A percentile compares a stretch with the other conserved stretches of the same genome.
phyloP scores from a whole-genome alignment of 768 basidiomycete species.

The Paxillus involutus region DNA sequence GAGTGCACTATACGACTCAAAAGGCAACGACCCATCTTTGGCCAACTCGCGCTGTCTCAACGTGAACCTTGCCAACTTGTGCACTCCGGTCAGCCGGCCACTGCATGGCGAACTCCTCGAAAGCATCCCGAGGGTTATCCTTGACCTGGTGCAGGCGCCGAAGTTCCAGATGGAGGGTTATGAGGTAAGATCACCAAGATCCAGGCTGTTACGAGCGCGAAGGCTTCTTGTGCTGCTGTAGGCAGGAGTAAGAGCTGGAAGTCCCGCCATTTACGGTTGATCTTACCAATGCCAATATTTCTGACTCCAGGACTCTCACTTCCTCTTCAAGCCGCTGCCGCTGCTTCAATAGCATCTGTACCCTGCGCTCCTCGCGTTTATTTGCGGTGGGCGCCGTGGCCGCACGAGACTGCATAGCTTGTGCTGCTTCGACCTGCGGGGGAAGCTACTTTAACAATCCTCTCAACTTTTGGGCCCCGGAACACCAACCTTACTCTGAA shows the following conservation, averaged over 20 bases:
- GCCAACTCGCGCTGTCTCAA: too few relatives aligned
- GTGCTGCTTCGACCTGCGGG: slow-evolving; percentile 55
- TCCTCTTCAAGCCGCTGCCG: slow-evolving; percentile 68
- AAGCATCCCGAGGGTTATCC: neutral
- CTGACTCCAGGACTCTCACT: slow-evolving; percentile 55
- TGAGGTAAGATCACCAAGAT: too few relatives aligned
- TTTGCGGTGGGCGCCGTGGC: slow-evolving; percentile 51
- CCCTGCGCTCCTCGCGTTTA: slow-evolving; percentile 65
- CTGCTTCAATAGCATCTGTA: slow-evolving; percentile 66
- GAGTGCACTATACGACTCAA: too few relatives aligned
- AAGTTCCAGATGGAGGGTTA: neutral
- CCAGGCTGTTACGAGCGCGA: neutral
- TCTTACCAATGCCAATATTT: slow-evolving; percentile 56
- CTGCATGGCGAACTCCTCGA: too few relatives aligned
- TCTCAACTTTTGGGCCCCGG: neutral
- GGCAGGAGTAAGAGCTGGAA: slow-evolving; percentile 5
- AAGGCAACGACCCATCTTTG: too few relatives aligned
- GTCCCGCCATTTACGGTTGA: neutral
- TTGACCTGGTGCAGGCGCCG: neutral
- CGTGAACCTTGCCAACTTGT: too few relatives aligned
- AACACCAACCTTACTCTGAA: slow-evolving; percentile 61
- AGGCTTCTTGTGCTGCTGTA: slow-evolving; percentile 23
- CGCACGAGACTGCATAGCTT: slow-evolving; percentile 38
- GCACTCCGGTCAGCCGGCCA: too few relatives aligned
- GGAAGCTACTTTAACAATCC: neutral